Base-by-base conservation (phyloP, 2,329 filamentous ascomycete genomes). In the Colletotrichum ledebouriae region DNA sequence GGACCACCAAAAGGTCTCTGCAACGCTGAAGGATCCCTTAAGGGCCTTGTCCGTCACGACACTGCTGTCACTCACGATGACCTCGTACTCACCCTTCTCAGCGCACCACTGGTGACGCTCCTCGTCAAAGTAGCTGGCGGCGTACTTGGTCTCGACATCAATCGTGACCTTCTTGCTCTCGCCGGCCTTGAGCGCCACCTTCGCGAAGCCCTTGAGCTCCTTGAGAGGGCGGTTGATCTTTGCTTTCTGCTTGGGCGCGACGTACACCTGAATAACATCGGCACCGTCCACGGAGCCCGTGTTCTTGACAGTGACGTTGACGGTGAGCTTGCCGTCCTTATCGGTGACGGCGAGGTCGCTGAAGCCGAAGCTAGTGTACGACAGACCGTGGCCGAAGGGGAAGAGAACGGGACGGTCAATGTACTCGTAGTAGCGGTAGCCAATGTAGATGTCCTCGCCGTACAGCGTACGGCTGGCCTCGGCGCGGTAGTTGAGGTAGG, bases 341-440 rank as follows among this genome's bases (percentile, higher is more conserved):
- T 71, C 67, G 2, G 75, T 74, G 41, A 85, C 79, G 7, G 76
- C 78, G 29, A 87, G 78, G 33, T 83, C 78, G 1, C 79, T 82
- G 69, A 83, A 81, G 2, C 73, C 73, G 76, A 93, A 94, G 1
- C 80, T 86, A 0, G 91, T 93, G 76, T 93, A 94, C 20, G 88
- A 90, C 5, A 94, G 80, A 11, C 91, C 91, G 73, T 92, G 87
- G 11, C 91, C 91, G 74, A 94, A 94, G 49, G 89, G 84, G 78
- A 93, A 93, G 11, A 89, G 81, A 0, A 87, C 85, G 0, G 82
- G 79, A 4, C 87, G 82, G 46, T 87, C 82, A 15, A 84, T 81
- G 73, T 85, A 88, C 74, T 94, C 91, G 75, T 91, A 93, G 79
- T 87, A 92, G 29, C 90, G 84, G 78, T 94, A 94, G 2, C 91